Base-by-base conservation (phyloP, 2,329 filamentous ascomycete species). In the Xylariaceae sp. region DNA sequence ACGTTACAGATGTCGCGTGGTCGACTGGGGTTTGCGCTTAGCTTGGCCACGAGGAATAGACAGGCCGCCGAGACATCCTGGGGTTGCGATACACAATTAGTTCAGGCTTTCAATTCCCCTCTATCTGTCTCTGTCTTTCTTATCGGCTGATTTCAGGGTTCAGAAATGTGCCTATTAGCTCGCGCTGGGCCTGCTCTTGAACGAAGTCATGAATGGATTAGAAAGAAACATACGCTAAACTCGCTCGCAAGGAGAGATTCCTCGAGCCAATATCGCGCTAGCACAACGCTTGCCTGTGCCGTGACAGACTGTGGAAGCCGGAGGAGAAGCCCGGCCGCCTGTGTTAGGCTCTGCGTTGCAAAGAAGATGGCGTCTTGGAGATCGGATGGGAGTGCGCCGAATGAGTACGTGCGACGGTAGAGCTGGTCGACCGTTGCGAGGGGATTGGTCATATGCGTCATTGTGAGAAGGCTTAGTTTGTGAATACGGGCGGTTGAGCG, bases 251-350 rank as follows among this genome's bases (percentile, higher is more conserved):
- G 80, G 65, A 72, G 77, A 51, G 70, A 81, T 67, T 74, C 78
- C 22, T 76, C 69, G 21, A 90, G 74, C 86, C 88, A 95, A 72
- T 90, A 94, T 13, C 92, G 82, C 48, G 87, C 86, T 32, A 95
- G 82, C 0, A 94, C 72, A 39, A 96, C 84, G 66, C 92, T 89
- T 2, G 92, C 89, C 65, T 91, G 88, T 4, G 91, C 88, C 37
- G 94, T 89, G 37, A 89, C 83, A 62, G 91, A 89, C 68, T 96
- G 91, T 6, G 90, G 88, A 37, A 97, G 78, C 45, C 89, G 83
- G 2, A 99, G 79, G 16, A 97, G 80, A 47, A 95, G 79, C 29
- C 89, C 89, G 10, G 88, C 87, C 19, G 86, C 84, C 71, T 94
- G 89, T 2, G 87, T 89, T 41, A 92, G 80, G 62, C 81, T 81